Conservation (phyloP, 2,329 filamentous ascomycete genomes). For the Colletotrichum sp. region DNA sequence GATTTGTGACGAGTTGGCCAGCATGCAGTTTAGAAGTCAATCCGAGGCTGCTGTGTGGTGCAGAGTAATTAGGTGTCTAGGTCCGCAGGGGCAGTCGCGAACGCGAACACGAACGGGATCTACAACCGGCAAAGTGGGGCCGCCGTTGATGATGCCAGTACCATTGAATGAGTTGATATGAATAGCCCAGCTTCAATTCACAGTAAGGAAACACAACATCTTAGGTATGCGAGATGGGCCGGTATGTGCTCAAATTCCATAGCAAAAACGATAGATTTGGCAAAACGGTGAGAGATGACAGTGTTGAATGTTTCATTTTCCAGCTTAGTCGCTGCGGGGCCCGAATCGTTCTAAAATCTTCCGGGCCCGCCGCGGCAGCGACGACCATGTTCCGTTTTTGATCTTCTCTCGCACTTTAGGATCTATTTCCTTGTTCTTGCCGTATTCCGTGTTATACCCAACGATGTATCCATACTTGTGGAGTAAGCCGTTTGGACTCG, state of each 20-base stretch:
- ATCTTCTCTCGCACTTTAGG: not conserved
- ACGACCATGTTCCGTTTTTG: not conserved
- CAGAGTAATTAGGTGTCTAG: too few relatives aligned
- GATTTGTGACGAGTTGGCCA: too few relatives aligned
- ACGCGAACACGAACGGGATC: not conserved
- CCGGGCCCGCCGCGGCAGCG: not conserved
- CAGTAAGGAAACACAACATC: too few relatives aligned
- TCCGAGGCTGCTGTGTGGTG: too few relatives aligned
- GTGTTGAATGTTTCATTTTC: not conserved
- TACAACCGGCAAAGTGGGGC: not conserved
- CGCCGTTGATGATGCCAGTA: not conserved
- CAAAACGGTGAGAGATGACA: not conserved
- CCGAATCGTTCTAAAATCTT: not conserved
- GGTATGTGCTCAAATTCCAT: not conserved
- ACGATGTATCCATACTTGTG: not conserved
- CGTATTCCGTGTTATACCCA: not conserved
- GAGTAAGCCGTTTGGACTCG: not conserved
- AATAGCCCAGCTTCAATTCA: too few relatives aligned
- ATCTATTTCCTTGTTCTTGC: not conserved
- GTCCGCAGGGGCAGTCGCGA: not conserved
- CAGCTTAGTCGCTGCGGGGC: not conserved
- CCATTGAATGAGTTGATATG: too few relatives aligned
- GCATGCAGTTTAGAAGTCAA: too few relatives aligned
- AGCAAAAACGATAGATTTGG: not conserved
- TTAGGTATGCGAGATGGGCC: too few relatives aligned